These are phyloP conservation scores for Chaetomium cochliodes DNA, from an alignment of 495 filamentous ascomycete species.

Conservation along the genomic window DNA sequence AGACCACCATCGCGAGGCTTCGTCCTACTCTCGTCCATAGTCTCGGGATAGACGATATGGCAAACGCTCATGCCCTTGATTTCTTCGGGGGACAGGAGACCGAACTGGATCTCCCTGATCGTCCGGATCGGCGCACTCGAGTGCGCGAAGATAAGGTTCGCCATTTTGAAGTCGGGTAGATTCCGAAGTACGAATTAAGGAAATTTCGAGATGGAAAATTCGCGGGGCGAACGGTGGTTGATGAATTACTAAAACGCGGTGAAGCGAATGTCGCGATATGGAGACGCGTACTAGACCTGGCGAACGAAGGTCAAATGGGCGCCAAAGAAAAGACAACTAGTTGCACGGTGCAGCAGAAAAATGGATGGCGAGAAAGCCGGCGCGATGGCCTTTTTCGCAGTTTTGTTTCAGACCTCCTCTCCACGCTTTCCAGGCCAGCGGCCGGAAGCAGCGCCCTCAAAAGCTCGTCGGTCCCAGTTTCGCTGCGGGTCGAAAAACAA, in stretches of 20 bases:
- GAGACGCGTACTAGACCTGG: conserved; percentile 23
- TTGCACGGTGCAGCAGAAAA: conserved; percentile 11
- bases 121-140: conserved; percentile 94
- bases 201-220: conserved; percentile 2
- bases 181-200: conserved; percentile 1
- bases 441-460: conserved; percentile 38
- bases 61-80: conserved; percentile 96
- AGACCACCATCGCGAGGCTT: conserved; percentile 83
- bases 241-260: conserved; percentile 14
- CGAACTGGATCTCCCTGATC: conserved; percentile 98
- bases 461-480: conserved; percentile 28
- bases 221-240: conserved; percentile 14
- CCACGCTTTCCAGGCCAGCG: conserved; percentile 40
- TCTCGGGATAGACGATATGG: conserved; percentile 92
- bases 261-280: conserved; percentile 25
- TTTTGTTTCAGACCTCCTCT: conserved; percentile 35
- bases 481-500: conserved; percentile 25
- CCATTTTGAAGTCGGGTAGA: conserved; percentile 54
- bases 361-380: conserved; percentile 26
- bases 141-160: conserved; percentile 86
- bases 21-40: conserved; percentile 91
- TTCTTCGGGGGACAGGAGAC: conserved; percentile 92
- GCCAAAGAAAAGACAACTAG: conserved; percentile 18
- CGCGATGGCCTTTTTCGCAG: conserved; percentile 23
- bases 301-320: conserved; percentile 11